phyloP scores from a whole-genome alignment of 163 green algal genomes.

The Trebouxiophyceae sp. region DNA sequence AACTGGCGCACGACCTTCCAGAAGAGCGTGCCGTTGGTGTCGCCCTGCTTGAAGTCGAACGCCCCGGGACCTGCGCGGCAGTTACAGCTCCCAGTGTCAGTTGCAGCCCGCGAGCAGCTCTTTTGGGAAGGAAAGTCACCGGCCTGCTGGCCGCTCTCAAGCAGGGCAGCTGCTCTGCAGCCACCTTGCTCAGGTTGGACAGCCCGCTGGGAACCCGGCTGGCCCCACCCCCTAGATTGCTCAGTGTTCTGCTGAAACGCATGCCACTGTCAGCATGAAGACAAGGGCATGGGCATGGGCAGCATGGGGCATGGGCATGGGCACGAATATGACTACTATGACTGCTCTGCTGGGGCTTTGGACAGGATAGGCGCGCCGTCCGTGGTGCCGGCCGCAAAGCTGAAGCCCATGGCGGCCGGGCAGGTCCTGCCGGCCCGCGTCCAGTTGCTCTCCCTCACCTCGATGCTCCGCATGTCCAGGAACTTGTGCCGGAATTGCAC shows the following conservation, averaged over 20 bases:
- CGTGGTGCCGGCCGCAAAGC: conserved; percentile 83
- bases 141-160: too few relatives aligned
- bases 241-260: too few relatives aligned
- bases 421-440: conserved; percentile 55
- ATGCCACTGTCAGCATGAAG: too few relatives aligned
- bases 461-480: conserved; percentile 60
- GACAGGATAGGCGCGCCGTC: conserved; percentile 40
- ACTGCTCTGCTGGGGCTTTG: neutral
- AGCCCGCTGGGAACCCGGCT: too few relatives aligned
- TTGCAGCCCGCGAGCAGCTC: too few relatives aligned
- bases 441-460: conserved; percentile 31
- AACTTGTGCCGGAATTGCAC: conserved; percentile 63
- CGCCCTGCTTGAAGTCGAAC: conserved; percentile 78
- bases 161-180: too few relatives aligned
- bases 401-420: conserved; percentile 72
- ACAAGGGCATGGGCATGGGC: too few relatives aligned
- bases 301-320: neutral
- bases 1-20: conserved; percentile 62
- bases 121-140: too few relatives aligned
- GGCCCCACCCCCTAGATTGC: too few relatives aligned
- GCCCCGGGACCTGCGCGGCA: conserved; percentile 73
- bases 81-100: too few relatives aligned
- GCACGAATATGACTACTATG: neutral
- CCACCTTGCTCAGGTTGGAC: too few relatives aligned
- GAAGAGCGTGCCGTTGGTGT: conserved; percentile 64